phyloP scores from a whole-genome alignment of 176 grass and related monocot genomes.

The Eleusine indica region DNA sequence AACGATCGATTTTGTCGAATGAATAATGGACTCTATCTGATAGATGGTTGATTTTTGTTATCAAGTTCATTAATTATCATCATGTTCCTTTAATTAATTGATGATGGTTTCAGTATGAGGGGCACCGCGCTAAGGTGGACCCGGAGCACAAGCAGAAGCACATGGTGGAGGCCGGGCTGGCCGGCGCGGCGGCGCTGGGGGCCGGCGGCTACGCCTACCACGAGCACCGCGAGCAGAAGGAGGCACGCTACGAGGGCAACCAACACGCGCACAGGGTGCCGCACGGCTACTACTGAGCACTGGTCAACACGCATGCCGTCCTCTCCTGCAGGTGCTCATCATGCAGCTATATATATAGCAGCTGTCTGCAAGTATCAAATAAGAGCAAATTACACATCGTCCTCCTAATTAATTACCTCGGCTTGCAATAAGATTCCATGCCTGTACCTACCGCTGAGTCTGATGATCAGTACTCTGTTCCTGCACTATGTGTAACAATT shows the following conservation, averaged over 20 bases:
- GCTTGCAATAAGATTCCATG: neutral
- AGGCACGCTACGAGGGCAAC: slow-evolving; percentile 51
- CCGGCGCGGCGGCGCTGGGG: slow-evolving; percentile 44
- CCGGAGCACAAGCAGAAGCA: slow-evolving; percentile 73
- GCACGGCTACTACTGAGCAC: slow-evolving; percentile 50
- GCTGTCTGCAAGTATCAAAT: neutral
- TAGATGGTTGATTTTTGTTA: neutral
- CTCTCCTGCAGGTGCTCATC: no score
- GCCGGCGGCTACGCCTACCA: slow-evolving; percentile 78
- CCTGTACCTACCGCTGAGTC: neutral
- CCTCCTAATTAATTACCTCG: neutral
- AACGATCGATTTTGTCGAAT: no score
- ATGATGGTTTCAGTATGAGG: slow-evolving; percentile 58
- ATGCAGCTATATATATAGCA: no score
- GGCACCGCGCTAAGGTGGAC: slow-evolving; percentile 68
- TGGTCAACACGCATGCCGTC: neutral
- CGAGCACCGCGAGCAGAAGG: slow-evolving; percentile 82
- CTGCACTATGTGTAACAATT: neutral
- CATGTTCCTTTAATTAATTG: neutral
- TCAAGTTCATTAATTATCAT: neutral
- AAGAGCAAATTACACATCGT: neutral
- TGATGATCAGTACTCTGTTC: neutral
- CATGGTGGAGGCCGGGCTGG: slow-evolving; percentile 74
- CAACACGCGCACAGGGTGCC: slow-evolving; percentile 45
- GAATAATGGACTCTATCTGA: no score